Base-by-base conservation (phyloP, 2,329 filamentous ascomycete species). In the Grosmannia penicillata region DNA sequence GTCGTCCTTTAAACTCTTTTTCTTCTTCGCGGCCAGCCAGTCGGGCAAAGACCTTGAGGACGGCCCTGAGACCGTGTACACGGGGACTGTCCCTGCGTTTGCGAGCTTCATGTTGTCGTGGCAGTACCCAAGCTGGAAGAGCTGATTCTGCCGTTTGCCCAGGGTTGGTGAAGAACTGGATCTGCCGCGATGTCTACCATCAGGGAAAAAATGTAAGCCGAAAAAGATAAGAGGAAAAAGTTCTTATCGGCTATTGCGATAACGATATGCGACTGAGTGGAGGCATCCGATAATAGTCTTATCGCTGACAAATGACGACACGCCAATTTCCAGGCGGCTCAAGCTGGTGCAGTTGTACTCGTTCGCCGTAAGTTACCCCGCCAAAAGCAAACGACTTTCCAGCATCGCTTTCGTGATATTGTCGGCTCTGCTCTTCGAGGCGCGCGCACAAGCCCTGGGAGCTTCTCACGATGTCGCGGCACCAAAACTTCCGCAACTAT, bases 61-160 rank as follows among this genome's bases (percentile, higher is more conserved):
- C 25, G 85, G 84, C 47, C 91, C 93, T 27, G 89, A 86, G 51
- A 98, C 83, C 39, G 91, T 96, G 55, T 98, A 98, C 11, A 50
- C 45, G 21, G 47, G 45, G 18, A 46, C 41, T 7, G 46, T 44
- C 13, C 48, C 48, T 24, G 44, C 41, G 28, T 47, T 48, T 18
- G 45, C 42, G 33, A 47, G 40, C 39, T 50, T 47, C 48, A 50
- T 50, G 10, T 25, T 32, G 28, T 11, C 9, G 15, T 10, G 23
- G 13, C 19, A 25, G 34, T 38, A n/a, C n/a, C n/a, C n/a, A n/a
- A n/a, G n/a, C n/a, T n/a, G n/a, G 21, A 21, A 15, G 17, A 19
- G 11, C 32, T 34, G 6, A 23, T 36, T 15, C 33, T 18, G 14
- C n/a, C 9, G 13, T 13, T 25, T n/a, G 4, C 18, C 19, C 28